Percentiles rank a stretch among this genome's conserved stretches.
Evolutionary conservation across 345 rosid species (phyloP).

Genomic region (Mallotus nudiflorus): DNA sequence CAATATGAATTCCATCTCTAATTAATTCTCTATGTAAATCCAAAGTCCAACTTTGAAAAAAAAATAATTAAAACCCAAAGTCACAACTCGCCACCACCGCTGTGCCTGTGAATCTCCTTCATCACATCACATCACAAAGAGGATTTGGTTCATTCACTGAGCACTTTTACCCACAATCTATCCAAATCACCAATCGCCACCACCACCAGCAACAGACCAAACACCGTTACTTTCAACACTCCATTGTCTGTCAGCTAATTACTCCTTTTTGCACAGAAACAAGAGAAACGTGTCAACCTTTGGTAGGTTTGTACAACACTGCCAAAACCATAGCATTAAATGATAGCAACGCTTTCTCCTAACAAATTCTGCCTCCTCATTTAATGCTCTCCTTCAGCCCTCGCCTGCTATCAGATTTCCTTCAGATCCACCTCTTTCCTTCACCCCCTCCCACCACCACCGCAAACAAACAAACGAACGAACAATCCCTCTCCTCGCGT

Average conservation of each 20-base stretch:
- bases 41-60: too few species aligned
- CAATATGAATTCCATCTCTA: too few species aligned
- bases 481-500: background rate
- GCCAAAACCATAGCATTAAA: slow-evolving; percentile 30
- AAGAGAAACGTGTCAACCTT: slow-evolving; percentile 14
- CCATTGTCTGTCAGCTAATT: background rate
- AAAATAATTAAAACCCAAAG: too few species aligned
- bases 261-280: background rate
- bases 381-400: slow-evolving; percentile 24
- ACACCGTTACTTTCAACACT: slow-evolving; percentile 14
- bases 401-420: background rate
- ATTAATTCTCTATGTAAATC: too few species aligned
- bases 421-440: background rate
- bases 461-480: background rate
- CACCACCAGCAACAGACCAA: too few species aligned
- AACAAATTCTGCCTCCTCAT: slow-evolving; percentile 37
- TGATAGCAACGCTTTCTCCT: slow-evolving; percentile 30
- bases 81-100: too few species aligned
- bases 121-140: too few species aligned
- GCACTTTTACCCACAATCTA: background rate
- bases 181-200: background rate
- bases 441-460: background rate
- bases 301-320: slow-evolving; percentile 10
- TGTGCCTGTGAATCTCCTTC: background rate
- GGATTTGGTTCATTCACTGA: too few species aligned